A percentile compares a stretch with the other conserved stretches of the same genome.
Conservation (phyloP, 2,329 filamentous ascomycete species). For the Hawksworthiomyces lignivorus region DNA sequence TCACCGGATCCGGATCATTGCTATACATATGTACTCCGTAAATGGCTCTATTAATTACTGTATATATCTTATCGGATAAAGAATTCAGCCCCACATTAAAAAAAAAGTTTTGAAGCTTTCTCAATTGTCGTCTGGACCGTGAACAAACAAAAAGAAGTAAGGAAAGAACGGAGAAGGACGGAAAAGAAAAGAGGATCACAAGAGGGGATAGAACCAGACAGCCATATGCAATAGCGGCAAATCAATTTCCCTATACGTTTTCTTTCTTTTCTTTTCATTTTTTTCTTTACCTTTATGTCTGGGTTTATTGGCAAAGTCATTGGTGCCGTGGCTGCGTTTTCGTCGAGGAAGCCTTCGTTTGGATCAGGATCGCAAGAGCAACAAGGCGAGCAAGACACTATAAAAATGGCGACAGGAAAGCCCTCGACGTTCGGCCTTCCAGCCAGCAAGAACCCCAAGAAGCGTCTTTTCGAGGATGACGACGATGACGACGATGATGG, state of each 20-base stretch:
- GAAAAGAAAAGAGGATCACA: not conserved
- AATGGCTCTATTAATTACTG: no score
- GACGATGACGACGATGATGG: slow-evolving; percentile 34
- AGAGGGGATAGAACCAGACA: not conserved
- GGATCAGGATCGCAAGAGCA: not conserved
- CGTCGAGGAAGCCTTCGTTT: slow-evolving; percentile 2
- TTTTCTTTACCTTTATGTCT: slow-evolving; percentile 3
- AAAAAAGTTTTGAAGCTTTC: no score
- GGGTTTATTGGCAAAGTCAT: slow-evolving; percentile 11
- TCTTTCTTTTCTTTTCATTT: not conserved
- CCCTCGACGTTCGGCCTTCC: not conserved
- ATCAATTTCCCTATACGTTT: not conserved
- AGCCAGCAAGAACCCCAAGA: slow-evolving; percentile 25
- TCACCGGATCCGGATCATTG: slow-evolving; percentile 4
- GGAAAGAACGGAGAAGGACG: no score
- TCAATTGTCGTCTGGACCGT: no score
- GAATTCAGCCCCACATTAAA: slow-evolving; percentile 7
- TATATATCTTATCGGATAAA: slow-evolving; percentile 13
- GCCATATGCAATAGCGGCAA: not conserved
- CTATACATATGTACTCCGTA: no score
- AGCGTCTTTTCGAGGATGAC: slow-evolving; percentile 47
- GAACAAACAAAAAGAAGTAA: no score
- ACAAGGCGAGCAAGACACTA: not conserved
- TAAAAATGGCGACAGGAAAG: not conserved
- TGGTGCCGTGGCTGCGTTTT: slow-evolving; percentile 4